Conservation (phyloP, 306 rosid species). For the Prunus mira region DNA sequence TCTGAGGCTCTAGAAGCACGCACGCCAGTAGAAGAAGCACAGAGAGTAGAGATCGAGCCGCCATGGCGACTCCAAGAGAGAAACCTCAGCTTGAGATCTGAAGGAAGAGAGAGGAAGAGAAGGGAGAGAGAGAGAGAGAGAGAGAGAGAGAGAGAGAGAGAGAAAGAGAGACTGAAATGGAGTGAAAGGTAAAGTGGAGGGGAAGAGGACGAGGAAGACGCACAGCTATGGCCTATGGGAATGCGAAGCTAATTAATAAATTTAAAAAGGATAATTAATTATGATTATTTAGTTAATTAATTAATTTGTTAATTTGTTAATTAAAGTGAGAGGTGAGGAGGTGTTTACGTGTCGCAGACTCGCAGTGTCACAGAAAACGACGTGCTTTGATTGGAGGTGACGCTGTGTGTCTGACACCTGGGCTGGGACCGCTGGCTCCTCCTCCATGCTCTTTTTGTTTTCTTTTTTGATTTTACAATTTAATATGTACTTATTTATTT, state of each 20-base stretch:
- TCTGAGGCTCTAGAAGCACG: conserved; percentile 23
- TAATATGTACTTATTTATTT: too few relatives aligned
- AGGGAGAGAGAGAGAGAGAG: neutral
- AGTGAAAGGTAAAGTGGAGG: neutral
- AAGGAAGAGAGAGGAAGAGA: conserved; percentile 1
- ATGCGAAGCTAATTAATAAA: neutral
- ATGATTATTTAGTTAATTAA: too few relatives aligned
- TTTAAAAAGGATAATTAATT: too few relatives aligned
- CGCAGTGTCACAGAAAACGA: too few relatives aligned
- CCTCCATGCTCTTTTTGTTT: too few relatives aligned
- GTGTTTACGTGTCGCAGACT: too few relatives aligned
- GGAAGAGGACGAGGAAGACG: conserved; percentile 3
- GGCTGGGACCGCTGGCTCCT: too few relatives aligned
- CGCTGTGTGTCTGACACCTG: too few relatives aligned
- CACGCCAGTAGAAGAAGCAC: conserved; percentile 19
- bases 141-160: conserved; percentile 1
- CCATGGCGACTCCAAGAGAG: conserved; percentile 30
- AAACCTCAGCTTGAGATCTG: conserved; percentile 10
- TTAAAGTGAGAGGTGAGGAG: too few relatives aligned
- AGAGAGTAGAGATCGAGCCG: conserved; percentile 35
- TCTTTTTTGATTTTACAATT: too few relatives aligned
- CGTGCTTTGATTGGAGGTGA: too few relatives aligned
- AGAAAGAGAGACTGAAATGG: neutral
- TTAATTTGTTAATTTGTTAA: too few relatives aligned
- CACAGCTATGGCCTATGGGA: neutral